A percentile compares a stretch with the other conserved stretches of the same genome.
Conservation (phyloP, 176 grass and related monocot genomes). For the Paspalum vaginatum region DNA sequence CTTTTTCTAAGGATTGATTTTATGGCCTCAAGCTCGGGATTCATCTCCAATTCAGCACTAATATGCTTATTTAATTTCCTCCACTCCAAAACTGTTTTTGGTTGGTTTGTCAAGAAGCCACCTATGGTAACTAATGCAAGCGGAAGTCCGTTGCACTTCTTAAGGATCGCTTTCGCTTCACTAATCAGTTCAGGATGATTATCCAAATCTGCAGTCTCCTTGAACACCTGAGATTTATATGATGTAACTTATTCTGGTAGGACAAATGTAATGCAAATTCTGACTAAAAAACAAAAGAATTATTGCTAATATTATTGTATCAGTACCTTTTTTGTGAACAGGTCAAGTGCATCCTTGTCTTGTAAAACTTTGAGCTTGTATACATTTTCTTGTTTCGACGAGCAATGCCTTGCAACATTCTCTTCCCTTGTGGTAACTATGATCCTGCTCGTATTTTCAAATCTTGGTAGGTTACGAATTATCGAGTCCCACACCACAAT, state of each 20-base stretch:
- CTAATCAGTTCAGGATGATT: not conserved
- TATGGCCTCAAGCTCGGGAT: not conserved
- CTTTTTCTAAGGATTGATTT: constrained; percentile 10
- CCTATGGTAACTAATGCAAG: constrained; percentile 50
- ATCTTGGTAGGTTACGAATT: not conserved
- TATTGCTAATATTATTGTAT: too few relatives aligned
- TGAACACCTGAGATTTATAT: constrained; percentile 4
- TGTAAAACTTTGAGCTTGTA: not conserved
- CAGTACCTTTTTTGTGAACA: constrained; percentile 24
- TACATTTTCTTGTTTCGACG: not conserved
- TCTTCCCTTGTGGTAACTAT: constrained; percentile 25
- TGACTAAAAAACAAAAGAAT: too few relatives aligned
- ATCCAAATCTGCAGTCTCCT: not conserved
- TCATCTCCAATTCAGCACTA: constrained; percentile 28
- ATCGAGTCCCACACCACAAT: not conserved
- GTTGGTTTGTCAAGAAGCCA: constrained; percentile 33
- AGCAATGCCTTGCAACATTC: not conserved
- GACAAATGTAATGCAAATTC: not conserved
- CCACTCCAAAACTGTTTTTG: constrained; percentile 2
- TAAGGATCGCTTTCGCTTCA: constrained; percentile 11
- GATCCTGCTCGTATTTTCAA: not conserved
- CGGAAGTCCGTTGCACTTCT: constrained; percentile 35
- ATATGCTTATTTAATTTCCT: constrained; percentile 28
- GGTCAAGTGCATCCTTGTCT: not conserved
- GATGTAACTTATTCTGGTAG: not conserved